Percentiles rank a stretch among this genome's conserved stretches.
These are phyloP conservation scores for Hygrocybe coccinea DNA, from an alignment of 768 basidiomycete genomes.

Conservation along the genomic window DNA sequence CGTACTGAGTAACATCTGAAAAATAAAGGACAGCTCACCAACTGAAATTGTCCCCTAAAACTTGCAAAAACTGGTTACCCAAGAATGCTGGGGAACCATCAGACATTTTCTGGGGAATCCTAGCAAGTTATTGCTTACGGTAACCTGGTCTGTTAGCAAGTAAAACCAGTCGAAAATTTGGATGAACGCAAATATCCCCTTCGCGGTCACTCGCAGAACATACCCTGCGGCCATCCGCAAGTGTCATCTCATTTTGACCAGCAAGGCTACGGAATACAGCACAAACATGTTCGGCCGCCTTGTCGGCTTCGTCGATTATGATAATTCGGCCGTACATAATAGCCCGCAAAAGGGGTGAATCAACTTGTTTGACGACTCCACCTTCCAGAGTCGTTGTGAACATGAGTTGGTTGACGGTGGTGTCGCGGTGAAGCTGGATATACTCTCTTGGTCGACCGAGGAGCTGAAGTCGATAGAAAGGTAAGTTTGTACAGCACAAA, in stretches of 20 bases:
- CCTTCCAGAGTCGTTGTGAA: conserved; percentile 57
- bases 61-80: conserved; percentile 69
- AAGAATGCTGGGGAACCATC: conserved; percentile 50
- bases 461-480: conserved; percentile 34
- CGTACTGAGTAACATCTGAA: not conserved
- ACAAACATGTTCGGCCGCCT: conserved; percentile 69
- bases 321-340: conserved; percentile 59
- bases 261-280: conserved; percentile 67
- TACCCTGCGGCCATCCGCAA: conserved; percentile 60
- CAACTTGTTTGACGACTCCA: conserved; percentile 55
- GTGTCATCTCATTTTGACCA: conserved; percentile 57
- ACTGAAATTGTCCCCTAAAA: conserved; percentile 66
- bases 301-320: conserved; percentile 68
- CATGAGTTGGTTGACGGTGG: conserved; percentile 67
- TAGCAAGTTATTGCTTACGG: conserved; percentile 37
- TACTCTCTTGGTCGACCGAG: conserved; percentile 62
- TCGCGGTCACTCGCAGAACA: conserved; percentile 42
- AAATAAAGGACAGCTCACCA: not conserved
- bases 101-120: conserved; percentile 1
- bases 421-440: conserved; percentile 65
- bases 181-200: conserved; percentile 56
- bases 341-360: conserved; percentile 63
- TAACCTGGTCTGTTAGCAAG: conserved; percentile 67
- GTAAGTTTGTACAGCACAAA: not conserved
- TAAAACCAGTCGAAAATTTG: conserved; percentile 57